Percentiles rank a stretch among this genome's conserved stretches.
These are phyloP conservation scores for Peronospora farinosa DNA, from an alignment of 352 stramenopile species.

Conservation along the genomic window DNA sequence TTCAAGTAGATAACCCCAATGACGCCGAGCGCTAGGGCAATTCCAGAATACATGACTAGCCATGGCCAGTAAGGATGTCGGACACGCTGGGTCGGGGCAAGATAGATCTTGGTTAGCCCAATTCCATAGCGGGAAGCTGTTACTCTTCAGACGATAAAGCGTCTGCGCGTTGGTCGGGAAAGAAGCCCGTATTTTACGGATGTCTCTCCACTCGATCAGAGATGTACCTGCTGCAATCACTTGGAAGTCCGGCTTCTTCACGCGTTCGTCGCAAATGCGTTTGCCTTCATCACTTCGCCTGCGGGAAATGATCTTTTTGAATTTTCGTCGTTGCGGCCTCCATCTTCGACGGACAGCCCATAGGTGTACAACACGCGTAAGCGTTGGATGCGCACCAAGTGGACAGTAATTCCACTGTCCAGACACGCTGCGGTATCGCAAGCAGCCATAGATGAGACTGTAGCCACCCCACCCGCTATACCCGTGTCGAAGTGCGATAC, in stretches of 20 bases:
- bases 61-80: background rate
- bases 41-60: too few relatives aligned
- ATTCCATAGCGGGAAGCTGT: background rate
- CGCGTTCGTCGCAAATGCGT: background rate
- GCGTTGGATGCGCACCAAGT: too few relatives aligned
- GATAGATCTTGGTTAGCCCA: background rate
- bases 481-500: too few relatives aligned
- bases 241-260: background rate
- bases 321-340: background rate
- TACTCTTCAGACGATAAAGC: background rate
- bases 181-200: background rate
- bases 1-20: background rate
- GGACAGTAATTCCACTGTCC: too few relatives aligned
- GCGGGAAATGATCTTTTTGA: background rate
- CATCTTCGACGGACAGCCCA: too few relatives aligned
- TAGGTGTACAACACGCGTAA: too few relatives aligned
- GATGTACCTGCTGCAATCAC: background rate
- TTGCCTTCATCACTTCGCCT: background rate
- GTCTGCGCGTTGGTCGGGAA: background rate
- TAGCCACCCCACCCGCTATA: too few relatives aligned
- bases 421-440: too few relatives aligned
- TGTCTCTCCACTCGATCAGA: background rate
- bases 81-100: background rate
- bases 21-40: background rate
- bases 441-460: too few relatives aligned